Evolutionary conservation across 768 basidiomycete genomes (phyloP), one percentile per base, ranked within the genome.

Genomic region (Postia placenta): DNA sequence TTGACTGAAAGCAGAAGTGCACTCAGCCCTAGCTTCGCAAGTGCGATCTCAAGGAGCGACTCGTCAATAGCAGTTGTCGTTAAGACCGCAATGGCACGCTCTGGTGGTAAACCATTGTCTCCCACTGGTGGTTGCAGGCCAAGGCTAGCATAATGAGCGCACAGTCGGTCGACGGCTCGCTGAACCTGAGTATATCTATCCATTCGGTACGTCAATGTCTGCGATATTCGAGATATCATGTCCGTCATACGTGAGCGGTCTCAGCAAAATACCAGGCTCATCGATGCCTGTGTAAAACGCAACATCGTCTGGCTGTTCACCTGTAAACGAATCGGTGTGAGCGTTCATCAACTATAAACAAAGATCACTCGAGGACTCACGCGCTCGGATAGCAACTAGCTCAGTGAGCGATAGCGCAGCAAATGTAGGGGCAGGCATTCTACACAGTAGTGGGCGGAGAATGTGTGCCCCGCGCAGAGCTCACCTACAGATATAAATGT

Each of bases 1-100:
- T 75, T 75, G 47, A 70, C 65, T 6, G 71, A 72, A 12, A 74
- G 50, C 1, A 74, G 57, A 11, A 74, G 60, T 12, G 70, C 55
- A 7, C 67, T 56, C 11, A 72, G 58, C 20, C 67, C 71, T 43
- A 74, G 58, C 55, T 70, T 73, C 19, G 65, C 63, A 12, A 74
- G 64, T 2, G 72, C 70, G 41, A 72, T 64, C 50, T 73, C 69
- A 17, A 74, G 68, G 3, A 74, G 60, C 2, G 70, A 60, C 45
- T 70, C 68, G 53, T 74, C 70, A 42, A 71, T 63, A 2, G 70
- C 65, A 3, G 70, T 69, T 27, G 66, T 67, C 11, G 63, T 65
- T 25, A 70, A 64, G 11, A 73, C 69, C 1, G 70, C 69, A 26
- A 73, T 65, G 24, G 67, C 52, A 4, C 58, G 62, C 35, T 60